Conservation (phyloP, 345 rosid genomes). For the Combretum micranthum region DNA sequence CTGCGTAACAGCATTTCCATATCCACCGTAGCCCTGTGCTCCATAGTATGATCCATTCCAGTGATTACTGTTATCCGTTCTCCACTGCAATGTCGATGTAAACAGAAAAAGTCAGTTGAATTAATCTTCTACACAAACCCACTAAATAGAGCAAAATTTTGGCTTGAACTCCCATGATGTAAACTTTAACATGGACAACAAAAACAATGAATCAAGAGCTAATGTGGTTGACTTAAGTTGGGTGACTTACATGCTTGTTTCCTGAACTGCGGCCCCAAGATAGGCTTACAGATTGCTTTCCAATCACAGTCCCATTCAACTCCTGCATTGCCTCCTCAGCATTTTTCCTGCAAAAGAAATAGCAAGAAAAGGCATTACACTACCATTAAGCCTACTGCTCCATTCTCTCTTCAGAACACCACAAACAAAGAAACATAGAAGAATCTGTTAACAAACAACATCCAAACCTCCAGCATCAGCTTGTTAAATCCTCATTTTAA, state of each 20-base stretch:
- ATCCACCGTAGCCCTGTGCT: slow-evolving; percentile 57
- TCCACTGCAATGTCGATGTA: slow-evolving; percentile 47
- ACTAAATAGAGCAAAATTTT: not conserved
- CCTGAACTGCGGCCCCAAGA: slow-evolving; percentile 92
- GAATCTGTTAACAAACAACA: too few relatives aligned
- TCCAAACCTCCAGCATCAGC: too few relatives aligned
- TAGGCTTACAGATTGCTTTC: slow-evolving; percentile 89
- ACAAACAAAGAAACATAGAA: too few relatives aligned
- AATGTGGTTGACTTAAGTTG: not conserved
- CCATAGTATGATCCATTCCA: slow-evolving; percentile 72
- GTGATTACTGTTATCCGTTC: slow-evolving; percentile 56
- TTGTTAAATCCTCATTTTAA: too few relatives aligned
- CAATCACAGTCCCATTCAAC: slow-evolving; percentile 69
- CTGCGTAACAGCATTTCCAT: slow-evolving; percentile 40
- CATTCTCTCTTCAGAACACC: too few relatives aligned
- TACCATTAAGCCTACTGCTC: too few relatives aligned
- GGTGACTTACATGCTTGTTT: slow-evolving; percentile 60
- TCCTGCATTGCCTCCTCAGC: slow-evolving; percentile 82
- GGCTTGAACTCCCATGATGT: not conserved
- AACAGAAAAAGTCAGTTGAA: not conserved
- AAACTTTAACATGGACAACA: not conserved
- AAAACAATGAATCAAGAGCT: not conserved
- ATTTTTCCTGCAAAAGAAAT: slow-evolving; percentile 46
- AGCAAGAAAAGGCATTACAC: not conserved
- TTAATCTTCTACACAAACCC: not conserved